Percentiles rank a stretch among this genome's conserved stretches.
Conservation (phyloP, 2,329 filamentous ascomycete species). For the Fusarium sp. region DNA sequence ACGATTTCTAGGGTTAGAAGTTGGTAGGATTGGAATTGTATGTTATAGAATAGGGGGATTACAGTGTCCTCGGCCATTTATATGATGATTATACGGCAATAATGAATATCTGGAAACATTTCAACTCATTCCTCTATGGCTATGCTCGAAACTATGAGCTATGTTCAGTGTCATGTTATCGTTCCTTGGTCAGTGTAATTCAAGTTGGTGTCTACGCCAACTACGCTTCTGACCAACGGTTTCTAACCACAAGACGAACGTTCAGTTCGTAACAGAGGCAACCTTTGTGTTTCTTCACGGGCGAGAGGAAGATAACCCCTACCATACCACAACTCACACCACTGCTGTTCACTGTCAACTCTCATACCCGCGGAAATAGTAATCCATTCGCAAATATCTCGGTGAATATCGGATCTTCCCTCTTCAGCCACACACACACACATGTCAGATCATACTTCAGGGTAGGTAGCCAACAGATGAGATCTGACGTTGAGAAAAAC, state of each 20-base stretch:
- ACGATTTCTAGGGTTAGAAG: constrained; percentile 54
- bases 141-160: not conserved
- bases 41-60: constrained; percentile 9
- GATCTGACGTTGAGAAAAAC: not conserved
- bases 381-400: not conserved
- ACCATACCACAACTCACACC: not conserved
- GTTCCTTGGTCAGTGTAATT: not conserved
- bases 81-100: not conserved
- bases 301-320: not conserved
- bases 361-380: not conserved
- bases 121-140: not conserved
- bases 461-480: not conserved
- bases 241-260: not conserved
- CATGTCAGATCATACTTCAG: not conserved
- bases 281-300: not conserved
- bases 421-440: not conserved
- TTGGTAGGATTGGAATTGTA: not conserved
- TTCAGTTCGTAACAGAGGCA: not conserved
- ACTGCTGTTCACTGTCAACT: not conserved
- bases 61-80: not conserved
- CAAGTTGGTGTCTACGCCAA: not conserved
- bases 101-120: not conserved
- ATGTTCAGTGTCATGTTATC: not conserved
- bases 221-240: not conserved
- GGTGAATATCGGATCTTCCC: not conserved